Evolutionary conservation across 2,329 filamentous ascomycete species (phyloP).

Genomic region (Elsinoe ampelina): DNA sequence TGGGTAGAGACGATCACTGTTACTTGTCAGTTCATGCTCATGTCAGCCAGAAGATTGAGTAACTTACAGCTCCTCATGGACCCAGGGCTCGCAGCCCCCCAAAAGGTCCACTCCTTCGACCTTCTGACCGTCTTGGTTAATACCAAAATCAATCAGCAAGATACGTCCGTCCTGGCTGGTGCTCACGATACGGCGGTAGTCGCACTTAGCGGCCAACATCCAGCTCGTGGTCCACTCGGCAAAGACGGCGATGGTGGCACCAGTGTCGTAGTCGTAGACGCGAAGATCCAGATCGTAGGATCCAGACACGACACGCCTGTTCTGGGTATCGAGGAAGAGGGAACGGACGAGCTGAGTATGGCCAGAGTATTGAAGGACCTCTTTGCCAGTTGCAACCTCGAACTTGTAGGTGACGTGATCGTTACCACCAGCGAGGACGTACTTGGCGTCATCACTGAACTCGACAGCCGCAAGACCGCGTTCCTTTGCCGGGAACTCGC

Average conservation of each 20-base stretch:
- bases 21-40: not conserved
- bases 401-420: constrained; percentile 94
- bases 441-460: constrained; percentile 89
- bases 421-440: constrained; percentile 87
- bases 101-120: constrained; percentile 17
- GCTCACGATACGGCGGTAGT: constrained; percentile 88
- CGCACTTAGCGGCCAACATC: constrained; percentile 92
- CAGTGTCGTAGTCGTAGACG: constrained; percentile 79
- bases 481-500: constrained; percentile 82
- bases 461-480: constrained; percentile 93
- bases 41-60: too few species aligned
- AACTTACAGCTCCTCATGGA: constrained; percentile 13
- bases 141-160: constrained; percentile 84
- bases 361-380: constrained; percentile 69
- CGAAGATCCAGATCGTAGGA: constrained; percentile 95
- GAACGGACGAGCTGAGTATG: constrained; percentile 82
- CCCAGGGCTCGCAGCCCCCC: constrained; percentile 12
- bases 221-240: constrained; percentile 94
- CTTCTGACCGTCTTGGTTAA: constrained; percentile 21
- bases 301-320: constrained; percentile 77
- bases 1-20: constrained; percentile 12
- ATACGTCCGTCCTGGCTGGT: constrained; percentile 91
- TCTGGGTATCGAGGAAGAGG: constrained; percentile 79
- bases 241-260: constrained; percentile 69
- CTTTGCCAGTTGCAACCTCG: constrained; percentile 81